Conservation (phyloP, 176 grass and related monocot genomes). For the Juncus effusus region DNA sequence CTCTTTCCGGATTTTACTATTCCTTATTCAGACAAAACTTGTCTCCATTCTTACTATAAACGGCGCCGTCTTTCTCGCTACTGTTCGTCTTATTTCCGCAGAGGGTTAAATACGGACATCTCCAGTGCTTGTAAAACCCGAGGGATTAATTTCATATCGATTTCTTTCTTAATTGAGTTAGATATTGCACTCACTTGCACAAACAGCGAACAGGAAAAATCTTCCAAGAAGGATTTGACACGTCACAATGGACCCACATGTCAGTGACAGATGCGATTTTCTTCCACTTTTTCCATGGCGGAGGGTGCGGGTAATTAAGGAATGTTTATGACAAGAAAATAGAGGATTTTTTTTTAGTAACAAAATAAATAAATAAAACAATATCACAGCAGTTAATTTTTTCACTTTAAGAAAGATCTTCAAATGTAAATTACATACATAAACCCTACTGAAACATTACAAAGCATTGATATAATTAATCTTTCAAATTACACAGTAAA, state of each 20-base stretch:
- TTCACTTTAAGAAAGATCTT: too few species aligned
- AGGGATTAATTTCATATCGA: not conserved
- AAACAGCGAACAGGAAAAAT: conserved; percentile 6
- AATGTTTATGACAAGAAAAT: too few species aligned
- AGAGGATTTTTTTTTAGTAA: too few species aligned
- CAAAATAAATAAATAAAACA: too few species aligned
- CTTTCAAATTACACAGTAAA: too few species aligned
- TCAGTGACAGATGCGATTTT: too few species aligned
- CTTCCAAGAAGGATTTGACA: not conserved
- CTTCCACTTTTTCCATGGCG: too few species aligned
- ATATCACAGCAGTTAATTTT: too few species aligned
- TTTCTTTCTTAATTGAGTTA: conserved; percentile 2
- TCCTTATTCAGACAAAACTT: not conserved
- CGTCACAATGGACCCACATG: not conserved
- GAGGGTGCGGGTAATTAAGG: too few species aligned
- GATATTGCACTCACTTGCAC: not conserved
- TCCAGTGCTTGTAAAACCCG: not conserved
- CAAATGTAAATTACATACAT: too few species aligned
- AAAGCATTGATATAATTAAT: too few species aligned
- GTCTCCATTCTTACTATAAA: conserved; percentile 18
- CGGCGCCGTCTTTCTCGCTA: not conserved
- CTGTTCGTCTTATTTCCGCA: conserved; percentile 20
- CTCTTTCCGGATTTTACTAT: conserved; percentile 13
- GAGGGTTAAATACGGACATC: not conserved
- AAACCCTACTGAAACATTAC: too few species aligned